Conservation (phyloP, 306 rosid genomes). For the Prinsepia uniflora region DNA sequence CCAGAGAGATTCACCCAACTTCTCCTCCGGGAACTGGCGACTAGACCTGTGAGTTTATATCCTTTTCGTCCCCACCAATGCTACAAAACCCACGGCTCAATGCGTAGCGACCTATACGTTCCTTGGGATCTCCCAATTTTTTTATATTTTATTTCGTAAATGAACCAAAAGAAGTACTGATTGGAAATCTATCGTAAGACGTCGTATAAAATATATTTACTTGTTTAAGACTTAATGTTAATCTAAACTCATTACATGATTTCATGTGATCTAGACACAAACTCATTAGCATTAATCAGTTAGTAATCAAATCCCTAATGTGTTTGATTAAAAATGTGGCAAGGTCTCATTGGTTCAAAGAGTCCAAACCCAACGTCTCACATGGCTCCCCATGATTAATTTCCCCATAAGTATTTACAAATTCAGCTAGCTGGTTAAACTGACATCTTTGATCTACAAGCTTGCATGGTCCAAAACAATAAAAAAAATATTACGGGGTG, state of each 20-base stretch:
- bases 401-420: background rate
- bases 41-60: slow-evolving; percentile 24
- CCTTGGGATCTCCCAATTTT: slow-evolving; percentile 35
- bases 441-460: slow-evolving; percentile 11
- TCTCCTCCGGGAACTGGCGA: slow-evolving; percentile 25
- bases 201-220: no score
- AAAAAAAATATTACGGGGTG: slow-evolving; percentile 24
- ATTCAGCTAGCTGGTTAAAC: slow-evolving; percentile 1
- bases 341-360: background rate
- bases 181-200: no score
- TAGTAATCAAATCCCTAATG: background rate
- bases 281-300: no score
- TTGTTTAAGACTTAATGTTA: no score
- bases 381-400: slow-evolving; percentile 11
- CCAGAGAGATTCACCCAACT: slow-evolving; percentile 35
- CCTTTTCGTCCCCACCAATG: slow-evolving; percentile 25
- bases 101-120: slow-evolving; percentile 4
- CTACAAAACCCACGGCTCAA: slow-evolving; percentile 10
- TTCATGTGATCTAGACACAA: no score
- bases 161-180: no score
- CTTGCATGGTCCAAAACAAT: slow-evolving; percentile 24
- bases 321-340: background rate
- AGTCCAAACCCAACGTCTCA: background rate
- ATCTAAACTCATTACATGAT: no score
- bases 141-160: no score